Evolutionary conservation across 2,329 filamentous ascomycete species (phyloP).

Genomic region (Dactylella cylindrospora): DNA sequence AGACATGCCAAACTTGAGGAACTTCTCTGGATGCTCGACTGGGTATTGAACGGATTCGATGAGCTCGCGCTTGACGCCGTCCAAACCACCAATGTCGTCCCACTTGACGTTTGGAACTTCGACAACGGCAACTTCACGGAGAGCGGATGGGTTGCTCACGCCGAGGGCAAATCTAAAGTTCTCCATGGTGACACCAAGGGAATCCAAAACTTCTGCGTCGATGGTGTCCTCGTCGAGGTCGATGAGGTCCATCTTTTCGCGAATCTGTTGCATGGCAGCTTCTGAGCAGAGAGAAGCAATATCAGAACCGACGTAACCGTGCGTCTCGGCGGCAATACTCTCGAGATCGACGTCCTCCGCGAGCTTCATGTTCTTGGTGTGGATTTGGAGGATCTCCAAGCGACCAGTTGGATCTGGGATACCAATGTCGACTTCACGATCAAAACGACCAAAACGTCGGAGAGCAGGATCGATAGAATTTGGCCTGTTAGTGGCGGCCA

Average conservation of each 20-base stretch:
- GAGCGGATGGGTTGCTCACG: slow-evolving; percentile 96
- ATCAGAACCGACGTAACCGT: slow-evolving; percentile 99
- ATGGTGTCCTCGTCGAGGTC: slow-evolving; percentile 99
- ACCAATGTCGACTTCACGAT: slow-evolving; percentile 97
- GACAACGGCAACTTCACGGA: slow-evolving; percentile 97
- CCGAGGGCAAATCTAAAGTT: slow-evolving; percentile 99
- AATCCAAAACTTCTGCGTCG: slow-evolving; percentile 96
- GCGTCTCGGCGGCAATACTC: slow-evolving; percentile 93
- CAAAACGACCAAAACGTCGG: slow-evolving; percentile 96
- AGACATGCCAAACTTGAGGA: slow-evolving; percentile 99
- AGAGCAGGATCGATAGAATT: slow-evolving; percentile 98
- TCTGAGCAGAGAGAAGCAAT: slow-evolving; percentile 97
- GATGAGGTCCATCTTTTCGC: slow-evolving; percentile 99
- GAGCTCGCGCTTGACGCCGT: slow-evolving; percentile 98
- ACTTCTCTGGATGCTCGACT: slow-evolving; percentile 98
- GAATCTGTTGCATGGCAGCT: slow-evolving; percentile 99
- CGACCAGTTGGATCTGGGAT: slow-evolving; percentile 97
- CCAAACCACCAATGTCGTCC: slow-evolving; percentile 99
- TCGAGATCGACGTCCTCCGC: slow-evolving; percentile 94
- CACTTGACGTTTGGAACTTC: slow-evolving; percentile 99
- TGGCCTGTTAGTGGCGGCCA: slow-evolving; percentile 97
- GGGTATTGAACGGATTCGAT: slow-evolving; percentile 99
- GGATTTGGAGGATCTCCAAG: slow-evolving; percentile 97
- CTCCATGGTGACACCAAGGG: slow-evolving; percentile 97
- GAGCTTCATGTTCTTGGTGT: slow-evolving; percentile 99